Evolutionary conservation across 2,329 filamentous ascomycete species (phyloP), one percentile per base, ranked within the genome.

Genomic region (Aspergillus latus): DNA sequence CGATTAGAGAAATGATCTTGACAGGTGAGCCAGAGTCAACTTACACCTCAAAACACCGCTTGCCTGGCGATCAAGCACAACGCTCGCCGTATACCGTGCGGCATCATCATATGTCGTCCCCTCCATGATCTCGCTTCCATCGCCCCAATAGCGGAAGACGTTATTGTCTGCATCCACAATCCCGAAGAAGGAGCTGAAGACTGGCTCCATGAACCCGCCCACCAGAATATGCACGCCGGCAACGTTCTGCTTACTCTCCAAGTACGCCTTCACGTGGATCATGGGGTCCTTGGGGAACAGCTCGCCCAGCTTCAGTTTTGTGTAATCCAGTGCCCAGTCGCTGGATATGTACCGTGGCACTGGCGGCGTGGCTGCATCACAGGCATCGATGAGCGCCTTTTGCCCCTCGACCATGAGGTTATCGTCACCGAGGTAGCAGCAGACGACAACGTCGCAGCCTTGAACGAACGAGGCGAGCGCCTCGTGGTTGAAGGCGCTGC

Each of bases 301-400:
- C 44, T 76, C 56, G 5, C 76, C 75, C 2, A 69, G 57, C 45
- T 72, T 53, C 5, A 78, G 65, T 54, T 73, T 73, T 15, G 67
- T 71, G 52, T 71, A 78, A 52, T 78, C 76, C n/a, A 78, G 29
- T 0, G 67, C 57, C 59, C 66, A 79, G 62, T 78, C 76, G 36
- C 71, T 72, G 2, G 75, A 74, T 6, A 78, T 60, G 57, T 77
- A 78, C 1, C 76, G 67, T n/a, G 68, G 59, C 5, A 77, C 74
- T 0, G 21, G 21, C 21, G 21, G 21, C 21, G 62, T 59, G 2
- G 64, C 67, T 1, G 55, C 64, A 2, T 71, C 71, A 54, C 74
- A 76, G 1, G 72, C 69, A 54, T 78, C 76, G 36, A 79, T 72
- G 5, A 79, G 68, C 0, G 64, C 42, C 49, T 76, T 77, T 55